A percentile compares a stretch with the other conserved stretches of the same genome.
Conservation (phyloP, 768 basidiomycete species). For the Boletus speciosus region DNA sequence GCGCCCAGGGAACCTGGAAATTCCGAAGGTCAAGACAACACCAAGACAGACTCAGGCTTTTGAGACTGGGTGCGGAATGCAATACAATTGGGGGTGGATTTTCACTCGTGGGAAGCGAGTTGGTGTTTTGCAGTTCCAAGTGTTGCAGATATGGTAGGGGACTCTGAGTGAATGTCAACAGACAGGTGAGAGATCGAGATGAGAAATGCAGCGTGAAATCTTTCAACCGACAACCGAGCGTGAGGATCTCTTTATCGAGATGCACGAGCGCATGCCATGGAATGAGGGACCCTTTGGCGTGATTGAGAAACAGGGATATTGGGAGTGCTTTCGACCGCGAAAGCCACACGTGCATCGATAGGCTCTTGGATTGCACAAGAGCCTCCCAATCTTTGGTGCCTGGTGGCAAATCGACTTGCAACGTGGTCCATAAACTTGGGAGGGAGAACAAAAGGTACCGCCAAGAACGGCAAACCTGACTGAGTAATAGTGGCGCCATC, state of each 20-base stretch:
- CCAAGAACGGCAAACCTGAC: constrained; percentile 32
- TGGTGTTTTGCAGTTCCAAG: constrained; percentile 27
- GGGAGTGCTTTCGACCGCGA: constrained; percentile 31
- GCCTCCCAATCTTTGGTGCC: constrained; percentile 21
- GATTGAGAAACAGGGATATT: constrained; percentile 23
- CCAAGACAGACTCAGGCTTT: constrained; percentile 28
- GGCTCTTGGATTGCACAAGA: constrained; percentile 24
- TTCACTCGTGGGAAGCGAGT: constrained; percentile 23
- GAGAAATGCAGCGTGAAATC: constrained; percentile 21
- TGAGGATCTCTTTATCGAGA: constrained; percentile 30
- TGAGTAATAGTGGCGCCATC: constrained; percentile 24
- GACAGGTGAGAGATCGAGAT: constrained; percentile 21
- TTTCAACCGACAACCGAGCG: constrained; percentile 21
- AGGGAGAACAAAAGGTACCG: constrained; percentile 29
- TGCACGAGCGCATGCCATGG: constrained; percentile 27
- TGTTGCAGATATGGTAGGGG: constrained; percentile 22
- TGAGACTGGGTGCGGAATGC: constrained; percentile 27
- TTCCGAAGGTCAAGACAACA: constrained; percentile 23
- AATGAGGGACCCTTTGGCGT: constrained; percentile 20
- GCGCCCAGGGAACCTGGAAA: constrained; percentile 29
- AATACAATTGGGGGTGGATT: constrained; percentile 23
- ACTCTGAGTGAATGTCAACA: constrained; percentile 28
- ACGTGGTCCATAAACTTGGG: constrained; percentile 21
- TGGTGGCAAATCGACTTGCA: constrained; percentile 25
- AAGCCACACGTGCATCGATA: constrained; percentile 30